Conservation (phyloP, 345 rosid species). For the Carallia pectinifolia region DNA sequence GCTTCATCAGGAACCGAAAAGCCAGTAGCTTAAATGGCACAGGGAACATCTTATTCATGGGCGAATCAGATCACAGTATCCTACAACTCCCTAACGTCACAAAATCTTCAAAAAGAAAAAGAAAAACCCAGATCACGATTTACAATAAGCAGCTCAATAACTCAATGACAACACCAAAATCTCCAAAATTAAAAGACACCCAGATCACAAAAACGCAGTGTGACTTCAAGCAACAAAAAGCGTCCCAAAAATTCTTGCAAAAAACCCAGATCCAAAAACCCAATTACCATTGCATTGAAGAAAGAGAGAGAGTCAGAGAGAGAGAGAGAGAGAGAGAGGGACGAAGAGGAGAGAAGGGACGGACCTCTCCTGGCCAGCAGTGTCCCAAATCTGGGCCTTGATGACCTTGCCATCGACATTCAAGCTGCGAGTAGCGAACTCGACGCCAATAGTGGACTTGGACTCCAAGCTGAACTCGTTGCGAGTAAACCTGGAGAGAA, state of each 20-base stretch:
- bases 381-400: constrained; percentile 99
- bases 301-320: neutral
- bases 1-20: constrained; percentile 2
- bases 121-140: constrained; percentile 15
- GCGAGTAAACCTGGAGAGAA: constrained; percentile 86
- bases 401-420: constrained; percentile 75
- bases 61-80: constrained; percentile 24
- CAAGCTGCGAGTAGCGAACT: constrained; percentile 96
- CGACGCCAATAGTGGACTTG: constrained; percentile 89
- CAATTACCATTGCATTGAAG: neutral
- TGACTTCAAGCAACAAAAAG: neutral
- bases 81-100: constrained; percentile 2
- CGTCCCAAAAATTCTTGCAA: neutral
- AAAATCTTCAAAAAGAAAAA: constrained; percentile 13
- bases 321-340: neutral
- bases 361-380: constrained; percentile 94
- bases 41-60: neutral
- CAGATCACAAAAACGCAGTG: constrained; percentile 15
- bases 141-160: neutral
- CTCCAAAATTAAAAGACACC: constrained; percentile 15
- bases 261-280: neutral
- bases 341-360: neutral
- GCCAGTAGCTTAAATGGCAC: neutral
- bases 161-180: constrained; percentile 12
- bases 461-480: constrained; percentile 94